Base-by-base conservation (phyloP, 2,329 filamentous ascomycete genomes). In the Cordyceps fumosorosea region DNA sequence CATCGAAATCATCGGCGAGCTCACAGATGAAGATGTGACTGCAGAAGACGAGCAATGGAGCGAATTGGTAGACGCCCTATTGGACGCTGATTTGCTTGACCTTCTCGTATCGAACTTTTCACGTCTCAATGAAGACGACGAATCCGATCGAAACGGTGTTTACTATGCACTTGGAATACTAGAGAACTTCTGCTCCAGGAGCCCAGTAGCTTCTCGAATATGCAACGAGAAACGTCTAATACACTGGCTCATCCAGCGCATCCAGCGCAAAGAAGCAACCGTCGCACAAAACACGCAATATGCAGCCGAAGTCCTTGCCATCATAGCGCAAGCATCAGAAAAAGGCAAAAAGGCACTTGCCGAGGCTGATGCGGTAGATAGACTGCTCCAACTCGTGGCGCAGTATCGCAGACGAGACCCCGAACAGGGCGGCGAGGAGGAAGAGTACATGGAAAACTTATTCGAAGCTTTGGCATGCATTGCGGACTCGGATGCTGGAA, bases 201-300 rank as follows among this genome's bases (percentile, higher is more conserved):
- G 83, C 32, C 74, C 82, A 2, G 82, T 89, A 16, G 87, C 89
- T 2, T 88, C 92, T 66, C 84, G 81, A 47, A 86, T 98, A 56
- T 90, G 88, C 4, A 77, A 83, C 63, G 84, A 93, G 64, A 84
- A 85, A 6, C 78, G 77, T 8, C 77, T 96, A 0, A 72, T 97
- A 59, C 45, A 32, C 18, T 98, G 91, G 91, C 81, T 99, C 3
- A 78, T 96, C 42, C 76, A 81, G 56, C 84, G 95, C 56, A 89
- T 91, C 65, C 86, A 89, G 67, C 81, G 80, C 62, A 82, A 82
- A 56, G 91, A 96, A 72, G 78, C 77, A 4, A 78, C 80, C 0
- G 84, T 96, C 0, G 82, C 85, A 5, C 95, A 99, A 72, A 99
- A 99, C 72, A 96, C 95, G 72, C 93, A 97, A 73, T 99, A 98